A percentile compares a stretch with the other conserved stretches of the same genome.
Conservation (phyloP, 306 rosid genomes). For the Aeschynomene evenia region DNA sequence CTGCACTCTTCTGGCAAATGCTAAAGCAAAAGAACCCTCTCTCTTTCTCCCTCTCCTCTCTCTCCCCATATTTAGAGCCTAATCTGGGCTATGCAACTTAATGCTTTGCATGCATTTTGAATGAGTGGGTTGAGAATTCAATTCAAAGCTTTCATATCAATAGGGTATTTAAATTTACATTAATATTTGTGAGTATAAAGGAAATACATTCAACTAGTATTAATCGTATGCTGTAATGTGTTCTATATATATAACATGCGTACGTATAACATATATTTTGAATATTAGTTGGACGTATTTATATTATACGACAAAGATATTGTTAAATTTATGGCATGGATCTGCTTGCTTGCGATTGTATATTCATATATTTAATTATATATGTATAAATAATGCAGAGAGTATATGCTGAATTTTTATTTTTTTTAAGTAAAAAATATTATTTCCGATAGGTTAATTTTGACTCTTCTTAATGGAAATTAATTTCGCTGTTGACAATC, state of each 20-base stretch:
- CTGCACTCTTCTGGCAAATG: slow-evolving; percentile 45
- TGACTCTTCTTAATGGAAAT: slow-evolving; percentile 16
- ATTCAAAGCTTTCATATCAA: slow-evolving; percentile 51
- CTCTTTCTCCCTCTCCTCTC: slow-evolving; percentile 35
- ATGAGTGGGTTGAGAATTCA: slow-evolving; percentile 63
- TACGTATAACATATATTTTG: too few species aligned
- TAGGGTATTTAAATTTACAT: slow-evolving; percentile 33
- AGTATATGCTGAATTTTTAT: not conserved
- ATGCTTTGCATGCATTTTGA: slow-evolving; percentile 68
- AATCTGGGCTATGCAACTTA: slow-evolving; percentile 53
- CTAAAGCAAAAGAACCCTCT: slow-evolving; percentile 17
- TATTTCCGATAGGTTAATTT: slow-evolving; percentile 10
- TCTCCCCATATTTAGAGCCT: slow-evolving; percentile 49
- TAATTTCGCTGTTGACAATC: slow-evolving; percentile 4
- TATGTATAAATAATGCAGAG: slow-evolving; percentile 30
- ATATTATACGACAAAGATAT: too few species aligned
- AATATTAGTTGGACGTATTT: too few species aligned
- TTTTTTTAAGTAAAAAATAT: too few species aligned
- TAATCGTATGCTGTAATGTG: too few species aligned
- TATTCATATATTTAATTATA: too few species aligned
- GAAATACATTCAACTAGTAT: too few species aligned
- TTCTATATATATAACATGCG: too few species aligned
- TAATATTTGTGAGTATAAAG: too few species aligned
- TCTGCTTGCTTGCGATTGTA: slow-evolving; percentile 34
- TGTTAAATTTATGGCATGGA: slow-evolving; percentile 43